Base-by-base conservation (phyloP, 345 rosid genomes). In the Brassica juncea region DNA sequence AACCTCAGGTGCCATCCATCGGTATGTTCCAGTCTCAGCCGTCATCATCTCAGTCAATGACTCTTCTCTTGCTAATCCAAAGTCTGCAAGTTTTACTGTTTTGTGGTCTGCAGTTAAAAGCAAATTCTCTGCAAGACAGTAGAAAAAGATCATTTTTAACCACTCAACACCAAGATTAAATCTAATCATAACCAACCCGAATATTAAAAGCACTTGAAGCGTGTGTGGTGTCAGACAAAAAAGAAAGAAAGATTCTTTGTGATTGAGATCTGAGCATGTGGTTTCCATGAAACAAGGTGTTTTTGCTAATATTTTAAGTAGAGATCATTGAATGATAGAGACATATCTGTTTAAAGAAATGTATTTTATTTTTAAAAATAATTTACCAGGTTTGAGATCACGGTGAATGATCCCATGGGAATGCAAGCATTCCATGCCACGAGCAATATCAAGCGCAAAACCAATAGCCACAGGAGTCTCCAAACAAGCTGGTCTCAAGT, bases 1-100 rank as follows among this genome's bases (percentile, higher is more conserved):
- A 59, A 94, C 97, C 97, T 94, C 98, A 0, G 97, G 97, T 28
- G 97, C 97, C 99, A 94, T 94, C 98, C 97, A 92, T 12, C 94
- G 86, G 77, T 94, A 92, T 57, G 99, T 94, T 74, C 98, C 98
- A 0, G 98, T 94, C 84, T 94, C 99, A 74, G 98, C 98, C 0
- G 99, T 92, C 98, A 92, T 94, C 98, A 94, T 94, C 85, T 94
- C 99, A 14, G 97, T 94, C 34, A 94, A 74, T 49, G 99, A 90
- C 84, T 94, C 99, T 88, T 94, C 98, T 82, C 98, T 88, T 12
- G 98, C 99, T 75, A 94, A 85, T 66, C 98, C 99, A 80, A 92
- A 94, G 82, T 92, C 99, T 8, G 95, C 97, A 54, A 94, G 94
- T 85, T 94, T 92, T 39, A 92, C 87, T 64, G 98, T 94, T 85